Conservation (phyloP, 768 basidiomycete genomes). For the Gloeostereum incarnatum region DNA sequence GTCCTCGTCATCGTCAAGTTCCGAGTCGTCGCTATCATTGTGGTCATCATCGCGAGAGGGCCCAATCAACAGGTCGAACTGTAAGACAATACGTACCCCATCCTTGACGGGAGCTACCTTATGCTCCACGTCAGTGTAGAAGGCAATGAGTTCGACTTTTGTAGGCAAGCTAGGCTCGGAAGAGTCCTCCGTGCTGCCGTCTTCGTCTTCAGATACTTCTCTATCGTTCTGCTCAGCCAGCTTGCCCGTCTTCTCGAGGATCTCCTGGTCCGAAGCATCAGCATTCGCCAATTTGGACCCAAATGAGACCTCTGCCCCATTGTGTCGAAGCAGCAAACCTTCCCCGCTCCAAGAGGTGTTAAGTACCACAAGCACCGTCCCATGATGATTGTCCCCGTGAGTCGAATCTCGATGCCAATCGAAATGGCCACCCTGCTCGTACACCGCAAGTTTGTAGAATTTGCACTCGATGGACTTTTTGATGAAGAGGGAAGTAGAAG, state of each 20-base stretch:
- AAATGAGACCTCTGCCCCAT: conserved; percentile 7
- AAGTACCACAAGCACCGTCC: conserved; percentile 10
- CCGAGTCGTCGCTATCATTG: background rate
- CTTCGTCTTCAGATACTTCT: too few relatives aligned
- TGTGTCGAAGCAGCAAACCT: conserved; percentile 8
- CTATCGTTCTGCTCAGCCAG: background rate
- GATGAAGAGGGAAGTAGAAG: background rate
- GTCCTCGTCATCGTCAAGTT: background rate
- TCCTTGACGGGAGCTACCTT: conserved; percentile 10
- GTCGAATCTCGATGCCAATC: conserved; percentile 14
- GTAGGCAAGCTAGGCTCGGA: background rate
- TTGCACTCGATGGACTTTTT: conserved; percentile 3
- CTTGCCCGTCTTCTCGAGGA: too few relatives aligned
- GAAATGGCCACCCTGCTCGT: conserved; percentile 12
- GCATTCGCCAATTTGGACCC: too few relatives aligned
- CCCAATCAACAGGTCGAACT: conserved; percentile 8
- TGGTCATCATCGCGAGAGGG: background rate
- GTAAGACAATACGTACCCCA: conserved; percentile 11
- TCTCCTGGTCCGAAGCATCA: too few relatives aligned
- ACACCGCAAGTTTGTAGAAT: conserved; percentile 12
- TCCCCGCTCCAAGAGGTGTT: conserved; percentile 12
- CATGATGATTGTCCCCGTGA: conserved; percentile 12
- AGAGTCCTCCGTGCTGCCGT: background rate
- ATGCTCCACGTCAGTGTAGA: conserved; percentile 13
- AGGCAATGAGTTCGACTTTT: conserved; percentile 6